Conservation (phyloP, 768 basidiomycete species). For the Amanita thiersii region DNA sequence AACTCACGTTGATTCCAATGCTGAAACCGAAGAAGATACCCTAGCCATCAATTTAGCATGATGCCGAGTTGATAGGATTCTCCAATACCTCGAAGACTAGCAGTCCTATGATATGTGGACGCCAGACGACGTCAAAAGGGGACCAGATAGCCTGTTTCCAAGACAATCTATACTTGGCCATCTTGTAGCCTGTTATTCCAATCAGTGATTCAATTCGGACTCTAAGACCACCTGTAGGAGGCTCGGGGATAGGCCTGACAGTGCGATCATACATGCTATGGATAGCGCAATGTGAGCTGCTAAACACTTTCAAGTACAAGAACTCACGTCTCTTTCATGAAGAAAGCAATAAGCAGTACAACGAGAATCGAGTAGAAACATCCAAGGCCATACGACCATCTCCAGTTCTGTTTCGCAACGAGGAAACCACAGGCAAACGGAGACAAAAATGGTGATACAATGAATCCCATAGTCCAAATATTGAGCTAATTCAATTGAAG, state of each 20-base stretch:
- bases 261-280: constrained; percentile 58
- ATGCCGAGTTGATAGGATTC: neutral
- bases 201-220: constrained; percentile 51
- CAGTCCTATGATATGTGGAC: constrained; percentile 49
- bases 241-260: constrained; percentile 38
- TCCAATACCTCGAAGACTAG: constrained; percentile 41
- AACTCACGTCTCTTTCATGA: constrained; percentile 59
- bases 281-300: constrained; percentile 2
- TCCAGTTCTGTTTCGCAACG: constrained; percentile 48
- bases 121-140: constrained; percentile 48
- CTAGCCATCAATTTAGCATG: constrained; percentile 18
- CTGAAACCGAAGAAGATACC: constrained; percentile 55
- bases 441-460: constrained; percentile 55
- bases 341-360: constrained; percentile 46
- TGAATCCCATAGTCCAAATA: constrained; percentile 68
- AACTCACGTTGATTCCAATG: constrained; percentile 50
- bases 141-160: constrained; percentile 39
- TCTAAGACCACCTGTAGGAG: constrained; percentile 30
- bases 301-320: neutral
- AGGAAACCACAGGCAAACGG: constrained; percentile 66
- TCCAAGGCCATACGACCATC: constrained; percentile 64
- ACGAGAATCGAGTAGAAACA: constrained; percentile 50
- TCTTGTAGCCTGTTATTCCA: constrained; percentile 54
- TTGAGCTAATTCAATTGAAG: constrained; percentile 35
- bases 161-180: constrained; percentile 45